Percentiles rank a stretch among this genome's conserved stretches.
Conservation (phyloP, 2,329 filamentous ascomycete genomes). For the Hypoxylon sp. region DNA sequence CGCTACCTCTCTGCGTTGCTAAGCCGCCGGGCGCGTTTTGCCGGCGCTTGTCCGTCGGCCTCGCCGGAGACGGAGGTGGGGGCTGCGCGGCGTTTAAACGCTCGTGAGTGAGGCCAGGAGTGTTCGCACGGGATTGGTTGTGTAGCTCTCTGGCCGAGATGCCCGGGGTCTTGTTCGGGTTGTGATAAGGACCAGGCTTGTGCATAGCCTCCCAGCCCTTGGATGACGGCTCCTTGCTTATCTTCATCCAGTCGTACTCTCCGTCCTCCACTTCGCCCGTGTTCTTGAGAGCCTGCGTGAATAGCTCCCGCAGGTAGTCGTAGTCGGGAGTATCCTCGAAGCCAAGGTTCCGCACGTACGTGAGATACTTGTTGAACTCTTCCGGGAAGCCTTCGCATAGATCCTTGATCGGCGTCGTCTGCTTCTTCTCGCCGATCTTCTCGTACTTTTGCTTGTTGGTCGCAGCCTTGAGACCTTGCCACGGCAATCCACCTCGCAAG, state of each 20-base stretch:
- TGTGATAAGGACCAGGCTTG: slow-evolving; percentile 72
- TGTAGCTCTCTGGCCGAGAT: slow-evolving; percentile 86
- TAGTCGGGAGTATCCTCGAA: slow-evolving; percentile 99
- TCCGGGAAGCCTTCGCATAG: slow-evolving; percentile 95
- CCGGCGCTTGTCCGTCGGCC: slow-evolving; percentile 81
- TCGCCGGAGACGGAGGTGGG: slow-evolving; percentile 85
- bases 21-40: slow-evolving; percentile 79
- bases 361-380: slow-evolving; percentile 97
- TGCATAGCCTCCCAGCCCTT: slow-evolving; percentile 91
- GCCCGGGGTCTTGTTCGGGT: slow-evolving; percentile 79
- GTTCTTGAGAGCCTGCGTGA: slow-evolving; percentile 95
- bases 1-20: slow-evolving; percentile 79
- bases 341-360: slow-evolving; percentile 95
- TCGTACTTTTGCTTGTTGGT: slow-evolving; percentile 98
- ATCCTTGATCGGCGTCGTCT: slow-evolving; percentile 96
- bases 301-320: slow-evolving; percentile 94
- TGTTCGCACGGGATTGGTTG: slow-evolving; percentile 73
- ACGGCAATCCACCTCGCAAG: slow-evolving; percentile 73
- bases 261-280: slow-evolving; percentile 95
- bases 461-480: slow-evolving; percentile 76
- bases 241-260: slow-evolving; percentile 99
- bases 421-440: slow-evolving; percentile 99
- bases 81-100: slow-evolving; percentile 95
- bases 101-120: slow-evolving; percentile 76
- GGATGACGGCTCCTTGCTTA: slow-evolving; percentile 80